These are phyloP conservation scores for Trichoderma semiorbis DNA, from an alignment of 2,329 filamentous ascomycete genomes.

Conservation along the genomic window DNA sequence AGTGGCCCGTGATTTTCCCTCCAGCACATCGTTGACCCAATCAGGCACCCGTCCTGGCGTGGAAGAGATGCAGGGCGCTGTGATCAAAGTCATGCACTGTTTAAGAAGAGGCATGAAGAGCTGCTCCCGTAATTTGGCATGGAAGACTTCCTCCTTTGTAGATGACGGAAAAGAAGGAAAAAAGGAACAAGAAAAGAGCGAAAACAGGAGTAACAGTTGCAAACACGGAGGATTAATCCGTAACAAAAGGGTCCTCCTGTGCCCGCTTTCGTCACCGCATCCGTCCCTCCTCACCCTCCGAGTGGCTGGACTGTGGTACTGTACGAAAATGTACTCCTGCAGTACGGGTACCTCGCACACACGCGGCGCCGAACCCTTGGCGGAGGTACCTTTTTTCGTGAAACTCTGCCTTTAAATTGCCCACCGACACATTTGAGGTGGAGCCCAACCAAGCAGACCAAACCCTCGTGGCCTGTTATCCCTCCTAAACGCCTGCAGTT, in stretches of 20 bases:
- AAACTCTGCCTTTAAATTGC: slow-evolving; percentile 11
- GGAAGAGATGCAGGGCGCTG: slow-evolving; percentile 1
- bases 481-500: slow-evolving; percentile 11
- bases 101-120: slow-evolving; percentile 8
- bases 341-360: slow-evolving; percentile 10
- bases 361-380: not conserved
- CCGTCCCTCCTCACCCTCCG: not conserved
- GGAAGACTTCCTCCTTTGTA: not conserved
- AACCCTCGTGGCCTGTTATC: slow-evolving; percentile 18
- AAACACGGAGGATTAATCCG: not conserved
- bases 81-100: slow-evolving; percentile 13
- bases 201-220: not conserved
- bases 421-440: slow-evolving; percentile 15
- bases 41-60: slow-evolving; percentile 12
- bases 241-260: not conserved
- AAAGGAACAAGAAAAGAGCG: not conserved
- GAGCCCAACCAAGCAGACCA: slow-evolving; percentile 13
- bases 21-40: not conserved
- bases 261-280: slow-evolving; percentile 12
- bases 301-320: not conserved
- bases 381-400: slow-evolving; percentile 2
- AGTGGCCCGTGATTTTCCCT: not conserved
- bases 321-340: slow-evolving; percentile 5
- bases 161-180: not conserved
- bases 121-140: not conserved